Evolutionary conservation across 495 filamentous ascomycete species (phyloP), one percentile per base, ranked within the genome.

Genomic region (Tuber brumale): DNA sequence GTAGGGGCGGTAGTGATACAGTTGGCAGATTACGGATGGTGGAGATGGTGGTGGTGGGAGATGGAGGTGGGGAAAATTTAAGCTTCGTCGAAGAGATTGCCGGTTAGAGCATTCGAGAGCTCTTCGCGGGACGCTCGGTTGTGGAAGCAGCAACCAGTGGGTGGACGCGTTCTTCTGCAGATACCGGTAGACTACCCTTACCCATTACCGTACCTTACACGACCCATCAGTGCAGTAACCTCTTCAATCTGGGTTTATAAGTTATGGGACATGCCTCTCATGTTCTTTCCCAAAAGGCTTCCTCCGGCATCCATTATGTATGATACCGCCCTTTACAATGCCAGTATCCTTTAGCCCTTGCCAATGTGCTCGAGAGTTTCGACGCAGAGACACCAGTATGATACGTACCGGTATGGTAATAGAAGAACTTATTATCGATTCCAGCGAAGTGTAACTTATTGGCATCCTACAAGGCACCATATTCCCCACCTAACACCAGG

Each of bases 11-110:
- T 23, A 73, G 81, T 43, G 74, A 69, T 46, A 61, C 27, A 35
- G 57, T 27, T 27, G 51, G 12, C 16, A 12, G 83, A 76, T 31
- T 77, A 71, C 76, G 44, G 27, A 27, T 12, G 27, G 71, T 45
- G 16, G 81, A 84, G 71, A 81, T 78, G 27, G 85, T 83, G 45
- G 82, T 86, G 42, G 82, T 83, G 43, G 42, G 81, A 84, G 70
- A 81, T 78, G 31, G 85, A 83, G 43, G 83, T 35, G 27, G 27
- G 27, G 14, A 66, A 57, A 31, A 3, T 14, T n/a, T 14, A 27
- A 12, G n/a, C 51, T 61, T 61, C n/a, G 12, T 61, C 27, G 0
- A 31, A 21, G 51, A 3, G 31, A 35, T 31, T 66, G 57, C 27
- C 57, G 31, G 27, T 14, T 66, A 6, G 27, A 4, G 57, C 18